phyloP scores from a whole-genome alignment of 768 basidiomycete species.

The Leccinum incarnatum region DNA sequence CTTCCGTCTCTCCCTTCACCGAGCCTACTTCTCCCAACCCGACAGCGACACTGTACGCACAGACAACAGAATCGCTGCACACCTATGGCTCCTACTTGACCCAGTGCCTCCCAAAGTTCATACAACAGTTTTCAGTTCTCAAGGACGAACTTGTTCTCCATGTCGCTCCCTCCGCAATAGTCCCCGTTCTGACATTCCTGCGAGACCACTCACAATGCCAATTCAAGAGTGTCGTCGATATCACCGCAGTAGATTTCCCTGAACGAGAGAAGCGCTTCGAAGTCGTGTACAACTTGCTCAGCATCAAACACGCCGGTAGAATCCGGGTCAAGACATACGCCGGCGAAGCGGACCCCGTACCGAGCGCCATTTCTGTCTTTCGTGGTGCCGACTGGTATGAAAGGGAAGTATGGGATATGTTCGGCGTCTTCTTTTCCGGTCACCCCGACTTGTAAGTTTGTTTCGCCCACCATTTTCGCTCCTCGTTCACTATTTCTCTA shows the following conservation, averaged over 20 bases:
- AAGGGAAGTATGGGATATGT: conserved; percentile 97
- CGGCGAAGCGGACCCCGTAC: conserved; percentile 88
- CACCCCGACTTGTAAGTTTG: conserved; percentile 90
- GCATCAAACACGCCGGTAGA: conserved; percentile 71
- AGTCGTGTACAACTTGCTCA: conserved; percentile 93
- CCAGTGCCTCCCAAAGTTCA: conserved; percentile 92
- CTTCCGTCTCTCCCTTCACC: conserved; percentile 75
- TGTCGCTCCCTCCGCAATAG: conserved; percentile 73
- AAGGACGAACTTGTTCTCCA: conserved; percentile 95
- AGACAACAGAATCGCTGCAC: conserved; percentile 78
- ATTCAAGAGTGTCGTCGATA: conserved; percentile 90
- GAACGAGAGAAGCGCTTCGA: conserved; percentile 93
- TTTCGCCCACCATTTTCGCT: conserved; percentile 7
- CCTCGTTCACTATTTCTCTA: conserved; percentile 30
- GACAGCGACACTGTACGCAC: conserved; percentile 64
- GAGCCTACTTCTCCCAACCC: conserved; percentile 92
- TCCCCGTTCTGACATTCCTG: conserved; percentile 87
- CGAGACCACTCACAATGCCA: conserved; percentile 95
- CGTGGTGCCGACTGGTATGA: conserved; percentile 98
- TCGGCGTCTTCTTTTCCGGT: conserved; percentile 91
- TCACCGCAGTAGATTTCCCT: conserved; percentile 94
- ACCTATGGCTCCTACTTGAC: conserved; percentile 90
- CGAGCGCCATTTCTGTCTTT: conserved; percentile 76
- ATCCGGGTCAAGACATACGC: conserved; percentile 98
- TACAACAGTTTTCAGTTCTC: conserved; percentile 96